Percentiles rank a stretch among this genome's conserved stretches.
Conservation (phyloP, 306 rosid species). For the Inga oerstediana region DNA sequence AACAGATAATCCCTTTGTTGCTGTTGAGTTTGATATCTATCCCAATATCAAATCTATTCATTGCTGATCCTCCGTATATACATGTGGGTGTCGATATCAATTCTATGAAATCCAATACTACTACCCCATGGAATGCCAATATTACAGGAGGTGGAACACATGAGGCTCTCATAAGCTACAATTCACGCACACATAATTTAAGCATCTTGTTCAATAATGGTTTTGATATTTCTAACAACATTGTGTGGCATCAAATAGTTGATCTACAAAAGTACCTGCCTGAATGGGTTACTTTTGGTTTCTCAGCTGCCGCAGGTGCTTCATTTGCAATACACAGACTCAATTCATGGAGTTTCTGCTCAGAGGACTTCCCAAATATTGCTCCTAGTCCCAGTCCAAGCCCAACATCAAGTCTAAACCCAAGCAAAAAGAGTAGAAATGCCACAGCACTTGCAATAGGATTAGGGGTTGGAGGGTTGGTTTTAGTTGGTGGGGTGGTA, state of each 20-base stretch:
- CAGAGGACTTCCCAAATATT: background rate
- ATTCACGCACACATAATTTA: background rate
- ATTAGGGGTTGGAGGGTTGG: background rate
- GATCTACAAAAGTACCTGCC: background rate
- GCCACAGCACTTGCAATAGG: background rate
- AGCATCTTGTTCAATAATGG: background rate
- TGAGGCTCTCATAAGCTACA: background rate
- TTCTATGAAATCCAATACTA: background rate
- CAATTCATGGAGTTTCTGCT: background rate
- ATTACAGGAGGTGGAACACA: background rate
- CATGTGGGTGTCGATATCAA: conserved; percentile 53
- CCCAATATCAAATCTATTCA: accelerated
- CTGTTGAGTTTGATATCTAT: conserved; percentile 49
- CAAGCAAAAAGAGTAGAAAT: background rate
- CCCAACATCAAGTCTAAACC: background rate
- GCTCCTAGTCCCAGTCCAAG: background rate
- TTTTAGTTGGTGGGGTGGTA: no score
- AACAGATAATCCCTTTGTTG: background rate
- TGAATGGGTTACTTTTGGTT: background rate
- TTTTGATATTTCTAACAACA: background rate
- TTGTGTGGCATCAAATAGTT: background rate
- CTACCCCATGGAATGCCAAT: background rate
- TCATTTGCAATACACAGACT: background rate
- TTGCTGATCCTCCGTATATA: conserved; percentile 16
- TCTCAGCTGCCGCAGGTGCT: background rate